Percentiles rank a stretch among this genome's conserved stretches.
Evolutionary conservation across 352 stramenopile genomes (phyloP).

Genomic region (Phytopythium kandeliae): DNA sequence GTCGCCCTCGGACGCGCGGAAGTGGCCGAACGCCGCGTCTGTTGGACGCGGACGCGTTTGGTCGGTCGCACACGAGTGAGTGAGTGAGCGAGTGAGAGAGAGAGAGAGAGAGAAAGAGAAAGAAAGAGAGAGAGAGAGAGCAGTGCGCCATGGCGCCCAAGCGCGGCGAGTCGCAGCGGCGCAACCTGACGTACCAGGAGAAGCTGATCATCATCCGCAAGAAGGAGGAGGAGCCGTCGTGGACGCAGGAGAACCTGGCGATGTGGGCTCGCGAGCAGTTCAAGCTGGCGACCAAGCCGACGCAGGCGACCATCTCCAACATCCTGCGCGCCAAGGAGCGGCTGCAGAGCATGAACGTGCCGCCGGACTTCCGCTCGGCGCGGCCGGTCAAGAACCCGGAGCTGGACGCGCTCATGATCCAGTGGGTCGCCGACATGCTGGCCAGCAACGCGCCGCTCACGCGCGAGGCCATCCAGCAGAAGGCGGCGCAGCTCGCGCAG

Average conservation of each 20-base stretch:
- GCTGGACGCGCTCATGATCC: constrained; percentile 36
- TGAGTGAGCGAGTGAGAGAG: no score
- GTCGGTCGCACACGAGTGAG: no score
- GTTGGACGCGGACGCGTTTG: no score
- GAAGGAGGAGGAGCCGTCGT: constrained; percentile 42
- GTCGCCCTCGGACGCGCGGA: neutral
- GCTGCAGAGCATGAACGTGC: constrained; percentile 33
- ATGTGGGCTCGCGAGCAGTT: constrained; percentile 54
- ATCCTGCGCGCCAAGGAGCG: constrained; percentile 41
- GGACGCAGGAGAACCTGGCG: constrained; percentile 48
- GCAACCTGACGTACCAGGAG: constrained; percentile 62
- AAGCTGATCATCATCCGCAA: constrained; percentile 51
- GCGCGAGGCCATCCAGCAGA: constrained; percentile 25
- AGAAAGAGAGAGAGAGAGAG: no score
- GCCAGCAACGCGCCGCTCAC: constrained; percentile 16
- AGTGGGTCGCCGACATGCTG: constrained; percentile 39
- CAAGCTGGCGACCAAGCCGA: constrained; percentile 34
- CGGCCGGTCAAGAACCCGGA: constrained; percentile 45
- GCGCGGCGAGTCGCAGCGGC: constrained; percentile 13
- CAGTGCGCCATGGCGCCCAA: constrained; percentile 8
- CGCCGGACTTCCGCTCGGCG: constrained; percentile 32
- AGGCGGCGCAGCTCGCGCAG: constrained; percentile 23
- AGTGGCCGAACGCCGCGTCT: neutral
- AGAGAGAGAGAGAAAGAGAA: no score
- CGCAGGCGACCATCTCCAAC: constrained; percentile 64